phyloP scores from a whole-genome alignment of 768 basidiomycete genomes.

The Tricholoma sp. region DNA sequence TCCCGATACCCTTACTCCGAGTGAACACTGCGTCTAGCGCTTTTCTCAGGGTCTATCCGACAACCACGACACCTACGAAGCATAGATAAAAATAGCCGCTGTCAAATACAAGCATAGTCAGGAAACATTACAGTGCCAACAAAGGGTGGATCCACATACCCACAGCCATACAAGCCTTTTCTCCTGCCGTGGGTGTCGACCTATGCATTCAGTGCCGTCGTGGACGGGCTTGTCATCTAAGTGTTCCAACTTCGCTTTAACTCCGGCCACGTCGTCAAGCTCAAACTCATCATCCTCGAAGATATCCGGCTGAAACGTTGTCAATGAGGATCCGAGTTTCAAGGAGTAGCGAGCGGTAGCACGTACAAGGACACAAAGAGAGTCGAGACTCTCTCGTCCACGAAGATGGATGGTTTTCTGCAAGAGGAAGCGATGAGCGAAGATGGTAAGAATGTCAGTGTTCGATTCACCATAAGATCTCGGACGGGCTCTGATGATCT shows the following conservation, averaged over 20 bases:
- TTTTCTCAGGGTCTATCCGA: neutral
- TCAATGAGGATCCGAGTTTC: neutral
- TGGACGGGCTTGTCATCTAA: too few relatives aligned
- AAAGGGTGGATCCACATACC: neutral
- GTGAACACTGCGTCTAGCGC: neutral
- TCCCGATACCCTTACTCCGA: neutral
- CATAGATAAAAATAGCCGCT: neutral
- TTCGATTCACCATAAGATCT: too few relatives aligned
- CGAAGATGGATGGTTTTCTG: constrained; percentile 1
- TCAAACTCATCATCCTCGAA: too few relatives aligned
- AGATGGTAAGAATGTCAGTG: too few relatives aligned
- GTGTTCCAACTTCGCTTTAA: neutral
- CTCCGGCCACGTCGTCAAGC: too few relatives aligned
- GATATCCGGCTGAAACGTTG: too few relatives aligned
- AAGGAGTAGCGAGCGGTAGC: neutral
- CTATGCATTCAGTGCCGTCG: too few relatives aligned
- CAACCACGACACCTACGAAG: neutral
- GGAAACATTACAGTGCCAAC: too few relatives aligned
- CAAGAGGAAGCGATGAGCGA: too few relatives aligned
- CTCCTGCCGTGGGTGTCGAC: too few relatives aligned
- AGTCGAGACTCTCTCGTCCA: neutral
- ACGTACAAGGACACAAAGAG: too few relatives aligned
- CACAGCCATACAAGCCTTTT: neutral
- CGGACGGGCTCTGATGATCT: neutral
- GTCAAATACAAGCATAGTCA: too few relatives aligned